These are phyloP conservation scores for Mrakia gelida DNA, from an alignment of 768 basidiomycete species.

Conservation along the genomic window DNA sequence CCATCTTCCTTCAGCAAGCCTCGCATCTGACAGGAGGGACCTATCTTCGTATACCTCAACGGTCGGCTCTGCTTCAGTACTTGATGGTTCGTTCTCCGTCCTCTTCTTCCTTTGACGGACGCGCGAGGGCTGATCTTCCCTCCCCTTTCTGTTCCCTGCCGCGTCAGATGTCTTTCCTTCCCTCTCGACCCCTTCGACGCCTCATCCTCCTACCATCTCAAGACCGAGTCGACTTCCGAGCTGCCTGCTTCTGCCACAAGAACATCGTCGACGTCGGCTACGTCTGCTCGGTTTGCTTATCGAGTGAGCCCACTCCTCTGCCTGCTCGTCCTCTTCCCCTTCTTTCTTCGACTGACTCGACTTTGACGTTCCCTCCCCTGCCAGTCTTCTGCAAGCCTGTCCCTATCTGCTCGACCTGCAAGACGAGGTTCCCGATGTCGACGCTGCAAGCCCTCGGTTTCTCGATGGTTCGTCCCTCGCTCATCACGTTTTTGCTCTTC, in stretches of 20 bases:
- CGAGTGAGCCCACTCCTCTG: slow-evolving; percentile 58
- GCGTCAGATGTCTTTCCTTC: slow-evolving; percentile 82
- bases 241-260: slow-evolving; percentile 98
- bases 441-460: slow-evolving; percentile 26
- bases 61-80: slow-evolving; percentile 86
- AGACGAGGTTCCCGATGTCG: slow-evolving; percentile 36
- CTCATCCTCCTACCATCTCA: slow-evolving; percentile 81
- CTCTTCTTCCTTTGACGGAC: not conserved
- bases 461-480: slow-evolving; percentile 15
- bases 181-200: slow-evolving; percentile 65
- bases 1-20: slow-evolving; percentile 95
- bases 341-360: not conserved
- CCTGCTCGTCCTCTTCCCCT: slow-evolving; percentile 8
- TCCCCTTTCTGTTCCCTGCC: not conserved
- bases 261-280: slow-evolving; percentile 93
- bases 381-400: slow-evolving; percentile 39
- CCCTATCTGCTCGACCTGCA: slow-evolving; percentile 37
- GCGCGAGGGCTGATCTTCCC: not conserved
- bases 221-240: slow-evolving; percentile 92
- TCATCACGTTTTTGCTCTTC: not conserved
- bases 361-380: not conserved
- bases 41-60: slow-evolving; percentile 76
- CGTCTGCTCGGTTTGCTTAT: slow-evolving; percentile 96
- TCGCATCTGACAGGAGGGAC: slow-evolving; percentile 91
- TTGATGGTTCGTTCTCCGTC: slow-evolving; percentile 57